Base-by-base conservation (phyloP, 345 rosid species). In the Lepidium didymum region DNA sequence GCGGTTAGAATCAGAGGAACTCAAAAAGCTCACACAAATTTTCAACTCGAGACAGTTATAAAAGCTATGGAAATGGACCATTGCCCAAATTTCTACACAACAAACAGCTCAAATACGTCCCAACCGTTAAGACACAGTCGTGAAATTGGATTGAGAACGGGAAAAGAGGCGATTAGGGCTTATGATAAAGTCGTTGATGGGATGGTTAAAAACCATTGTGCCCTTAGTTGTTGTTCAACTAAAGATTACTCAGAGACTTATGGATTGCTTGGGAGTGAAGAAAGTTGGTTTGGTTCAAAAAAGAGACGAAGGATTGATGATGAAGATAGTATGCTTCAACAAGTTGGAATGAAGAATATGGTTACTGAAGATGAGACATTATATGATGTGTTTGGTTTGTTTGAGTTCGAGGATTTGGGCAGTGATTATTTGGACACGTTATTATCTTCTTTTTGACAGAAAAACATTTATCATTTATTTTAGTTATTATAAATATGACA, bases 1-100 rank as follows among this genome's bases (percentile, higher is more conserved):
- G 95, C 95, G 8, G 77, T 92, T 54, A 84, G 81, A 75, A 92
- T 87, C 1, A 78, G 98, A 80, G 98, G 96, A 3, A 56, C 81
- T 4, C 45, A 34, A 19, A 87, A 81, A 55, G 88, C 95, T 23
- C 69, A 69, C 69, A 89, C 91, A 1, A 89, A 89, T 66, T 92
- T 92, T 78, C 88, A 93, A 7, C 51, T 78, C 6, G 87, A 85
- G 35, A 72, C 73, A 1, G 88, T 85, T 60, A 65, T 80, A 1
- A 77, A 77, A 78, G 85, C 83, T 19, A 67, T 77, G 74, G 78
- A 42, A 36, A 57, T 47, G 60, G 85, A 81, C 7, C 13, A 31
- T 42, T 7, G 18, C 3, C 19, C 42, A 29, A 63, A 46, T 15
- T 70, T 62, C 67, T 40, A 57, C 46, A 54, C 38, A 57, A 57